Evolutionary conservation across 257 asterid genomes (phyloP).

Genomic region (Echium plantagineum): DNA sequence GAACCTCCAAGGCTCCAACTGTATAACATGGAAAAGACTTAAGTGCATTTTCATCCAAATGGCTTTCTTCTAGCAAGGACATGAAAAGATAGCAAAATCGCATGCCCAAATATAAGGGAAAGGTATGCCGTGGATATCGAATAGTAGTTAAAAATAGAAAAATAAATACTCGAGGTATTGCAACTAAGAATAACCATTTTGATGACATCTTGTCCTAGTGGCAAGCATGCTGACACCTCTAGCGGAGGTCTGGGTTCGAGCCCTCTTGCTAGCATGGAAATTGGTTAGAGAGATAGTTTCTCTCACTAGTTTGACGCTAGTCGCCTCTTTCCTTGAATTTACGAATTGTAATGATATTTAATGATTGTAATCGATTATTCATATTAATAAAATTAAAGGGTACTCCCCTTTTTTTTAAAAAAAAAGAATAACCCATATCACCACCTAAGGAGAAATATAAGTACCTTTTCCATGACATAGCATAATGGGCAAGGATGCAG

Average conservation of each 20-base stretch:
- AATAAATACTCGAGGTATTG: not conserved
- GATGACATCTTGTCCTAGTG: too few relatives aligned
- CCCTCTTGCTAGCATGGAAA: too few relatives aligned
- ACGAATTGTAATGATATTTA: too few relatives aligned
- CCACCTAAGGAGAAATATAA: not conserved
- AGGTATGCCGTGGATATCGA: not conserved
- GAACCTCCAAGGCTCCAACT: not conserved
- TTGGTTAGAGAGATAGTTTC: too few relatives aligned
- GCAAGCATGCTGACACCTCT: too few relatives aligned
- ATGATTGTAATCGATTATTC: too few relatives aligned
- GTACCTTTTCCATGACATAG: slow-evolving; percentile 84
- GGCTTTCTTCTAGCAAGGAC: not conserved
- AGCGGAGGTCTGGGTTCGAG: too few relatives aligned
- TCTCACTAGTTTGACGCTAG: too few relatives aligned
- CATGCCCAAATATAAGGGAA: not conserved
- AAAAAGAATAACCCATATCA: not conserved
- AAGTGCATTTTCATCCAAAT: not conserved
- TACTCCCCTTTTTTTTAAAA: too few relatives aligned
- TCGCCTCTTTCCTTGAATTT: too few relatives aligned
- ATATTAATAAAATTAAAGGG: too few relatives aligned
- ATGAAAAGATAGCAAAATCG: not conserved
- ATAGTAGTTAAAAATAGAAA: not conserved
- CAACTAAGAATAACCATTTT: not conserved
- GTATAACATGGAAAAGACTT: not conserved
- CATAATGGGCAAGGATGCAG: slow-evolving; percentile 69